A percentile compares a stretch with the other conserved stretches of the same genome.
Conservation (phyloP, 2,329 filamentous ascomycete genomes). For the Alternaria hordeiaustralica region DNA sequence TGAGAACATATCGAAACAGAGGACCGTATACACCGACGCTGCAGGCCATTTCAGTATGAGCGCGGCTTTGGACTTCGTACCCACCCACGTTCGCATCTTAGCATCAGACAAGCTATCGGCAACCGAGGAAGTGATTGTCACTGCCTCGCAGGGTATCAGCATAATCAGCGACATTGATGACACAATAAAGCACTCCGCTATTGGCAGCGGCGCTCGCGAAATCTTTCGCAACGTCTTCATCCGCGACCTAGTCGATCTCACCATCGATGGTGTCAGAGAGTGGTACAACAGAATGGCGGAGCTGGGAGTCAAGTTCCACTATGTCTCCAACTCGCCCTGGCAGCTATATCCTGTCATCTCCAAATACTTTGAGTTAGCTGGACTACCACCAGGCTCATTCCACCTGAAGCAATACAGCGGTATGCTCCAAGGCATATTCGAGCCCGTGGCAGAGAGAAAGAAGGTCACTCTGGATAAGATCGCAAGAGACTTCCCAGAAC, state of each 20-base stretch:
- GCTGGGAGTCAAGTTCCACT: slow-evolving; percentile 88
- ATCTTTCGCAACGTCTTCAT: slow-evolving; percentile 98
- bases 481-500: slow-evolving; percentile 84
- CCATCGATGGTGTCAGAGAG: slow-evolving; percentile 83
- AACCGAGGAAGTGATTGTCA: slow-evolving; percentile 78
- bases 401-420: slow-evolving; percentile 96
- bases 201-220: slow-evolving; percentile 83
- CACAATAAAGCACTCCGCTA: slow-evolving; percentile 95
- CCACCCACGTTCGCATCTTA: slow-evolving; percentile 85
- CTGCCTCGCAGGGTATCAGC: slow-evolving; percentile 80
- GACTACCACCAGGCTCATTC: slow-evolving; percentile 85
- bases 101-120: slow-evolving; percentile 85
- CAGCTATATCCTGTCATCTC: slow-evolving; percentile 91
- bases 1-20: slow-evolving; percentile 78
- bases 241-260: slow-evolving; percentile 80
- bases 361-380: slow-evolving; percentile 80
- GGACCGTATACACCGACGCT: slow-evolving; percentile 84
- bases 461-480: slow-evolving; percentile 86
- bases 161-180: slow-evolving; percentile 98
- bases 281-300: slow-evolving; percentile 83
- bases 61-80: slow-evolving; percentile 84
- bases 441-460: slow-evolving; percentile 94
- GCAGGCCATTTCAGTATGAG: slow-evolving; percentile 86
- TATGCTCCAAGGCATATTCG: slow-evolving; percentile 97
- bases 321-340: slow-evolving; percentile 99